phyloP scores from a whole-genome alignment of 331 rosid species.

The Acacia concinna region DNA sequence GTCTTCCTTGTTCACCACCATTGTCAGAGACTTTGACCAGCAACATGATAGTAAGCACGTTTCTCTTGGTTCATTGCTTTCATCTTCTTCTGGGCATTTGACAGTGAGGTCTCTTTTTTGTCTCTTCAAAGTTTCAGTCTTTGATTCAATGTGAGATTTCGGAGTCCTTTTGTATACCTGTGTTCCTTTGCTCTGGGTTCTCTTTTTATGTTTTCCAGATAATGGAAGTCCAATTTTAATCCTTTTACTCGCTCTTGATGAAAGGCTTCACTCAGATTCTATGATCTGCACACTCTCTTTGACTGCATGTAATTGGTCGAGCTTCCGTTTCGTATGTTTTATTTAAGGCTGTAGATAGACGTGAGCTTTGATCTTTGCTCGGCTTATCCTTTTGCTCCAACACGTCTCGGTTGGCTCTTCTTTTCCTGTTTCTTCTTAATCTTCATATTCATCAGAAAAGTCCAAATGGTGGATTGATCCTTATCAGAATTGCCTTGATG shows the following conservation, averaged over 20 bases:
- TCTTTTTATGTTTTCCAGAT: not conserved
- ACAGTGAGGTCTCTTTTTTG: not conserved
- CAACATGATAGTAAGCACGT: slow-evolving; percentile 99
- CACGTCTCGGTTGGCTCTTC: not conserved
- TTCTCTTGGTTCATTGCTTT: slow-evolving; percentile 43
- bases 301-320: not conserved
- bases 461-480: not conserved
- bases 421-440: not conserved
- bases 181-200: slow-evolving; percentile 29
- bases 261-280: slow-evolving; percentile 9
- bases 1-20: slow-evolving; percentile 43
- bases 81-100: not conserved
- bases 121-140: slow-evolving; percentile 29
- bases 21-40: slow-evolving; percentile 55
- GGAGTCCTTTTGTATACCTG: not conserved
- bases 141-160: slow-evolving; percentile 30
- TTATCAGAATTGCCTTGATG: not conserved
- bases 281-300: slow-evolving; percentile 33
- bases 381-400: no score
- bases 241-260: slow-evolving; percentile 9
- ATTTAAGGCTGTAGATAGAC: no score
- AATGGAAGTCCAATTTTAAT: not conserved
- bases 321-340: not conserved
- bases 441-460: not conserved
- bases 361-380: no score